Evolutionary conservation across 2,329 filamentous ascomycete genomes (phyloP).

Genomic region (Massarina eburnea): DNA sequence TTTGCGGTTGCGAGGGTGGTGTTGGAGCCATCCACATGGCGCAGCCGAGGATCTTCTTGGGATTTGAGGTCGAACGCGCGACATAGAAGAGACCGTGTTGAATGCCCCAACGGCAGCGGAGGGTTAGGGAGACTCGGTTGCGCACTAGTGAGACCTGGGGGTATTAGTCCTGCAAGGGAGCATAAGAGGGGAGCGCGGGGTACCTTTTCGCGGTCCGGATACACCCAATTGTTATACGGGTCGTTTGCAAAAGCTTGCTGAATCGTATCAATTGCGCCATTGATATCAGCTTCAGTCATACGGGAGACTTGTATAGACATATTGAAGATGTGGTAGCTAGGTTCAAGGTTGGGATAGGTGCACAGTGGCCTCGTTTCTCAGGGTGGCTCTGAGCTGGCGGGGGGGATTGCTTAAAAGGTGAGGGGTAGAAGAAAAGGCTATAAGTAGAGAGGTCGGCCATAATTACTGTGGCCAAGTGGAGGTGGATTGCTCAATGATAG

Average conservation of each 20-base stretch:
- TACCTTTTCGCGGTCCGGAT: conserved; percentile 59
- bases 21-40: conserved; percentile 71
- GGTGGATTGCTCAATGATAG: conserved; percentile 1
- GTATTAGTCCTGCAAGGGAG: conserved; percentile 2
- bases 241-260: conserved; percentile 68
- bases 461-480: conserved; percentile 12
- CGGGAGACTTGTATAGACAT: conserved; percentile 57
- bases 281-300: conserved; percentile 62
- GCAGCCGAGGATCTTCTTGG: conserved; percentile 63
- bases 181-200: conserved; percentile 8
- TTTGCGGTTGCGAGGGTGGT: conserved; percentile 49
- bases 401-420: background rate
- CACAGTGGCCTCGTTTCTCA: conserved; percentile 5
- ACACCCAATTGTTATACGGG: conserved; percentile 68
- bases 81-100: conserved; percentile 70
- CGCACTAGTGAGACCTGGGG: conserved; percentile 59
- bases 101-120: conserved; percentile 71
- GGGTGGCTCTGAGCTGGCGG: background rate
- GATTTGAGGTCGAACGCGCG: conserved; percentile 59
- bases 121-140: conserved; percentile 64
- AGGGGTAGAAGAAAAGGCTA: background rate
- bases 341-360: background rate
- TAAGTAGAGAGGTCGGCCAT: conserved; percentile 11
- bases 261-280: conserved; percentile 64
- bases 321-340: conserved; percentile 9